Evolutionary conservation across 192 early-diverging fungal species (phyloP), one percentile per base, ranked within the genome.

Genomic region (Thoreauomyces humboldtii): DNA sequence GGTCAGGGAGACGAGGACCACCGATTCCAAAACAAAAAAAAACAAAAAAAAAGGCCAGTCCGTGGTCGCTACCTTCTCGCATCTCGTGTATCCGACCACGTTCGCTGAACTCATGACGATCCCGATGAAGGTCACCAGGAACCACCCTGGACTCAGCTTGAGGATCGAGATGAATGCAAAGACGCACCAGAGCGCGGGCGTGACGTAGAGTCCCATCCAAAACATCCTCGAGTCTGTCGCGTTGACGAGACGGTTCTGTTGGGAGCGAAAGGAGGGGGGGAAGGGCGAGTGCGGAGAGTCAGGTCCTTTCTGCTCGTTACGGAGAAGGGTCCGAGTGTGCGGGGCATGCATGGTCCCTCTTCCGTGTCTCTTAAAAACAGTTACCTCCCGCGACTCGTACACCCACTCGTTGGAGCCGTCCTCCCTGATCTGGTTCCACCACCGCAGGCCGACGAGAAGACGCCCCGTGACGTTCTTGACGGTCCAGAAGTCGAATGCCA

Each of bases 401-500:
- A 94, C 84, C 97, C 97, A 99, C 62, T 85, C 88, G 62, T 89
- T 94, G 2, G 91, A 84, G 31, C 97, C 97, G 73, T 98, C 97
- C 45, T 96, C 94, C 46, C 85, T 83, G 63, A 98, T 92, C 74
- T 97, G 91, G 77, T 95, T 99, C 97, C 97, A 99, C 97, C 97
- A 99, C 63, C 97, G 85, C 56, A 99, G 76, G 21, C 97, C 97
- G 14, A 99, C 97, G 44, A 99, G 81, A 37, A 98, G 77, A 48
- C 97, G 86, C 0, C 97, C 97, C 22, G 94, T 90, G 21, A 99
- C 90, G 70, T 99, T 99, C 74, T 99, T 99, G 17, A 98, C 94
- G 0, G 93, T 97, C 96, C 96, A 98, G 71, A 99, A 99, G 59
- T 99, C 95, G 76, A 98, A 95, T 4, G 93, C 86, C 32, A 99